Conservation (phyloP, 108 stramenopile species). For the Pseudonitzschia multiseries region DNA sequence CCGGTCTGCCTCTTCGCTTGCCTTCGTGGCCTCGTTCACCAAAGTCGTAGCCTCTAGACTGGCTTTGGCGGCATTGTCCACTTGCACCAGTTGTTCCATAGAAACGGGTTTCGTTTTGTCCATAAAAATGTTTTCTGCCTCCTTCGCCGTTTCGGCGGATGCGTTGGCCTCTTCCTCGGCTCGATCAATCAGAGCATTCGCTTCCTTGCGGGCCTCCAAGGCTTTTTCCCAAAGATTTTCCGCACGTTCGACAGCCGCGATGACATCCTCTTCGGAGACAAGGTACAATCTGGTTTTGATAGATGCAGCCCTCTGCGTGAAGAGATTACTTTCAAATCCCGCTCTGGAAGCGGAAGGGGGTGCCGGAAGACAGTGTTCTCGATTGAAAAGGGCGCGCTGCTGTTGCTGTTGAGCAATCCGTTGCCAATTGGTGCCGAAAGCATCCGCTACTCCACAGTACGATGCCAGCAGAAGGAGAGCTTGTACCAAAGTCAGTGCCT, state of each 20-base stretch:
- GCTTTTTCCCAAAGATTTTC: slow-evolving; percentile 57
- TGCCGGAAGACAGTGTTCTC: background rate
- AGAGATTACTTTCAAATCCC: no score
- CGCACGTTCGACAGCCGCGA: slow-evolving; percentile 50
- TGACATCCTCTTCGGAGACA: slow-evolving; percentile 60
- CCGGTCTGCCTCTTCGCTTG: slow-evolving; percentile 49
- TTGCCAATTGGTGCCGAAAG: background rate
- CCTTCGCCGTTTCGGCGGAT: slow-evolving; percentile 29
- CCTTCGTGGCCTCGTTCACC: slow-evolving; percentile 37
- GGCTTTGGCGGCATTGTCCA: slow-evolving; percentile 38
- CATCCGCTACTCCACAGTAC: background rate
- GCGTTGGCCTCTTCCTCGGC: slow-evolving; percentile 56
- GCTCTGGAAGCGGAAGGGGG: no score
- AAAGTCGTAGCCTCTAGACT: slow-evolving; percentile 47
- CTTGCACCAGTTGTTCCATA: slow-evolving; percentile 43
- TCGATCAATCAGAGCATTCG: slow-evolving; percentile 49
- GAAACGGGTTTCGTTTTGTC: slow-evolving; percentile 27
- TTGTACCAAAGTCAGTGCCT: no score
- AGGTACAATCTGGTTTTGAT: slow-evolving; percentile 18
- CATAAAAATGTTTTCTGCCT: slow-evolving; percentile 23
- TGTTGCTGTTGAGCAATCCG: background rate
- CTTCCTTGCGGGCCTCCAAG: slow-evolving; percentile 47
- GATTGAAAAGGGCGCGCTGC: background rate
- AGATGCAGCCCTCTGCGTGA: no score
- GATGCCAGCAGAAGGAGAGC: background rate